Evolutionary conservation across 2,329 filamentous ascomycete genomes (phyloP).

Genomic region (Colletotrichum incanum): DNA sequence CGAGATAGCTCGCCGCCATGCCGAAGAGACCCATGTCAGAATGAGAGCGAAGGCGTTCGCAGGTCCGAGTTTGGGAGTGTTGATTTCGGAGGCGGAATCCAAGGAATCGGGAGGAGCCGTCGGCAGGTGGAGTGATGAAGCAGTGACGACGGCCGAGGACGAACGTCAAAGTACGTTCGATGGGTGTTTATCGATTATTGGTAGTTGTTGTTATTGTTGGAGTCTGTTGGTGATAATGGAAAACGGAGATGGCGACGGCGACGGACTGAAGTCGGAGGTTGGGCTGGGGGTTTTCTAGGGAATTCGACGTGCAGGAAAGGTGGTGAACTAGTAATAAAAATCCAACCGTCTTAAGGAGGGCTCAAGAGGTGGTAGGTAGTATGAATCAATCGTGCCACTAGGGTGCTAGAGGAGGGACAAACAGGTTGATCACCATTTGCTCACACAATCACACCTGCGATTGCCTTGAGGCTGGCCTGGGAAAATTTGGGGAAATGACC

Average conservation of each 20-base stretch:
- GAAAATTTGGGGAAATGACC: background rate
- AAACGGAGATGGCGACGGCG: background rate
- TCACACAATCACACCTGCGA: background rate
- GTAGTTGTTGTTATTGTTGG: background rate
- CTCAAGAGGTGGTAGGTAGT: background rate
- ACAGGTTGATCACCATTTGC: constrained; percentile 15
- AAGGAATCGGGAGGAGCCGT: background rate
- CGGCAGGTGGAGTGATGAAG: background rate
- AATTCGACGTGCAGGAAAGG: no score
- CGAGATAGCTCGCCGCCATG: constrained; percentile 64
- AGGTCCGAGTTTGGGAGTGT: background rate
- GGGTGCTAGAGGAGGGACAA: constrained; percentile 2
- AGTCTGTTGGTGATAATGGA: background rate
- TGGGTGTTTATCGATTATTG: background rate
- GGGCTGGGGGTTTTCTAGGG: constrained; percentile 2
- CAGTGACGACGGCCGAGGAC: background rate
- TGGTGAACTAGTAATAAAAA: background rate
- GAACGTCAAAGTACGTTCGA: background rate
- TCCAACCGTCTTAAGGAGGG: background rate
- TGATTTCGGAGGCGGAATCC: background rate
- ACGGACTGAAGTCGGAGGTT: background rate
- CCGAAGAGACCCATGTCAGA: constrained; percentile 62
- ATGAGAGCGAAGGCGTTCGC: background rate
- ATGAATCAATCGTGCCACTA: background rate
- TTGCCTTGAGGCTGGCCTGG: background rate